These are phyloP conservation scores for Podospora bellae-mahoneyi DNA, from an alignment of 495 filamentous ascomycete species.

Conservation along the genomic window DNA sequence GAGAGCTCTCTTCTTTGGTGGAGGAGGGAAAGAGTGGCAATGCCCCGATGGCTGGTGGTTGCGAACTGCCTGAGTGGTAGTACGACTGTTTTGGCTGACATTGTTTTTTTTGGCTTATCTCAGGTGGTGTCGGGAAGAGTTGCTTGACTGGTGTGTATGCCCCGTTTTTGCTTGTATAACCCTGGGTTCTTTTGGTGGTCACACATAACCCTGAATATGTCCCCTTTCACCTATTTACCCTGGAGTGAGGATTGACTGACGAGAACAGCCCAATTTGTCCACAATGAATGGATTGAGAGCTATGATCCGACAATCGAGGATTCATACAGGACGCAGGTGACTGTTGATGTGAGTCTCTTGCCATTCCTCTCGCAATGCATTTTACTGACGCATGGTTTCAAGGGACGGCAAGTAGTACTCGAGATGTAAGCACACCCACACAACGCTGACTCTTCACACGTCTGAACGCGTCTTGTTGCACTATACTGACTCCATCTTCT, in stretches of 20 bases:
- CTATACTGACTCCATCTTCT: conserved; percentile 23
- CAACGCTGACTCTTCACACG: background rate
- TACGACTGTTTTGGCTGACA: conserved; percentile 22
- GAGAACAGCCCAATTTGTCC: conserved; percentile 87
- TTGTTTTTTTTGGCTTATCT: conserved; percentile 22
- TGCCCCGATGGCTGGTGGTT: background rate
- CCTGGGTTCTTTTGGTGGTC: background rate
- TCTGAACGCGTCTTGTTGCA: background rate
- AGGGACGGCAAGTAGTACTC: conserved; percentile 94
- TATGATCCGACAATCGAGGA: conserved; percentile 98
- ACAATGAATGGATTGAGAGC: conserved; percentile 98
- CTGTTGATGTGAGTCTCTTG: conserved; percentile 75
- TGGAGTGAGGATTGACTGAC: background rate
- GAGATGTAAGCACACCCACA: conserved; percentile 68
- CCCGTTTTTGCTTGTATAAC: conserved; percentile 2
- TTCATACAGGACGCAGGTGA: conserved; percentile 90
- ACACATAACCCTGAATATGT: background rate
- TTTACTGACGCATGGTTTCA: conserved; percentile 33
- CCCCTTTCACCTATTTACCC: background rate
- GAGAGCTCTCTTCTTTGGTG: background rate
- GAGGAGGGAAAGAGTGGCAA: background rate
- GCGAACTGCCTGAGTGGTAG: background rate
- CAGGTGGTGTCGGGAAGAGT: conserved; percentile 96
- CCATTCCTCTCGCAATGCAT: background rate
- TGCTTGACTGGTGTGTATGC: conserved; percentile 81